Percentiles rank a stretch among this genome's conserved stretches.
Evolutionary conservation across 495 filamentous ascomycete genomes (phyloP).

Genomic region (Friedmanniomyces endolithicus): DNA sequence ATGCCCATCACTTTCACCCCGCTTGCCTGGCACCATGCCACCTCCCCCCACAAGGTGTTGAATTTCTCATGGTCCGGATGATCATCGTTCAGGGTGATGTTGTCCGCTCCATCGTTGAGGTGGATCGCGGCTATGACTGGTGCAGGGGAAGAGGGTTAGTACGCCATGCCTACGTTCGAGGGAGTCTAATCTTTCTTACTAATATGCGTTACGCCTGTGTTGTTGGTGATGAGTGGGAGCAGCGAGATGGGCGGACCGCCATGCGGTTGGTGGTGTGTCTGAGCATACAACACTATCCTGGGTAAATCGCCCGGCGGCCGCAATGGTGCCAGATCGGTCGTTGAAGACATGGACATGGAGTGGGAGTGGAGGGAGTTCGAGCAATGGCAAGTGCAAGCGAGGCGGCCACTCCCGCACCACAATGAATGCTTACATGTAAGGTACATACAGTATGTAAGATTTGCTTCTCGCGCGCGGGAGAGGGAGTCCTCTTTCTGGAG

Average conservation of each 20-base stretch:
- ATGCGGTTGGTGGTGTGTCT: constrained; percentile 31
- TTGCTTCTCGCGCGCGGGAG: no score
- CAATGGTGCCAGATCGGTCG: no score
- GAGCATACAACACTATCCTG: constrained; percentile 33
- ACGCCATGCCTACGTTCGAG: no score
- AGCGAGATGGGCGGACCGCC: constrained; percentile 29
- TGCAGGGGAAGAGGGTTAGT: no score
- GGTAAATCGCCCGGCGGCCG: constrained; percentile 7
- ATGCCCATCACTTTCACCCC: constrained; percentile 35
- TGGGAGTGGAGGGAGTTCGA: no score
- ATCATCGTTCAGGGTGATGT: constrained; percentile 37
- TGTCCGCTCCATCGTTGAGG: constrained; percentile 32
- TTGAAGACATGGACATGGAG: no score
- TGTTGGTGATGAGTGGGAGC: constrained; percentile 33
- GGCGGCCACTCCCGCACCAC: neutral
- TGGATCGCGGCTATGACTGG: constrained; percentile 37
- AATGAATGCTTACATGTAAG: neutral
- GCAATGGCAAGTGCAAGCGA: no score
- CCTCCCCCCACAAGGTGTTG: constrained; percentile 31
- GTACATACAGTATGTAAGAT: no score
- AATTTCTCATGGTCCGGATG: constrained; percentile 23
- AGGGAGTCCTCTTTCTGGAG: no score
- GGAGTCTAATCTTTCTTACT: no score
- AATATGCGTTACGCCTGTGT: constrained; percentile 36
- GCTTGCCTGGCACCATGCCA: constrained; percentile 31